Conservation (phyloP, 495 filamentous ascomycete species). For the Bacidia gigantensis region DNA sequence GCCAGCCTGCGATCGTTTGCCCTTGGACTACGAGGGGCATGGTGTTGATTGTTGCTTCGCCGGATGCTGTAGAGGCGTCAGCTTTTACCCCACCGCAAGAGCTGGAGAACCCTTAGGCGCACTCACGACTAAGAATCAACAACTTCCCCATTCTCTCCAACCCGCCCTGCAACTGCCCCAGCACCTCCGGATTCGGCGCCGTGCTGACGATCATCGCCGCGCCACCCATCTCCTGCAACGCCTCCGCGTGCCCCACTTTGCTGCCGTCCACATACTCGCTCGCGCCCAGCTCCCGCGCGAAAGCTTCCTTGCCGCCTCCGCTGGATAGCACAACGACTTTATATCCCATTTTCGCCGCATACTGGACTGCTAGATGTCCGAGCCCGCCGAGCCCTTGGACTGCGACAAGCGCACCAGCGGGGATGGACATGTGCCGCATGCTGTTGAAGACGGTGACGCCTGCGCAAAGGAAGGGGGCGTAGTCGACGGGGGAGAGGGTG, state of each 20-base stretch:
- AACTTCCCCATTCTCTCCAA: constrained; percentile 41
- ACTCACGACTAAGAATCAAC: constrained; percentile 37
- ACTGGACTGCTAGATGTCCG: constrained; percentile 54
- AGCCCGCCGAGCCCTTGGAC: constrained; percentile 52
- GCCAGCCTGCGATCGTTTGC: constrained; percentile 41
- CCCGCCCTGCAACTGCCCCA: constrained; percentile 37
- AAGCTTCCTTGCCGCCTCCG: constrained; percentile 39
- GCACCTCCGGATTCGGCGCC: constrained; percentile 39
- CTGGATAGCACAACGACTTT: constrained; percentile 44
- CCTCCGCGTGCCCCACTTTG: constrained; percentile 34
- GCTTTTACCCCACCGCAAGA: neutral
- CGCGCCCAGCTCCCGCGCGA: constrained; percentile 47
- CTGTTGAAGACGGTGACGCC: constrained; percentile 58
- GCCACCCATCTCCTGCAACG: constrained; percentile 43
- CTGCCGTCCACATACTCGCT: constrained; percentile 48
- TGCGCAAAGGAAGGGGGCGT: constrained; percentile 52
- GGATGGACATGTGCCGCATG: constrained; percentile 43
- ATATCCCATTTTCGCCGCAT: constrained; percentile 49
- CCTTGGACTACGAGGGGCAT: constrained; percentile 34
- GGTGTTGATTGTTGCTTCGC: constrained; percentile 39
- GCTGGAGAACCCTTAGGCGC: neutral
- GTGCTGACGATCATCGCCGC: constrained; percentile 48
- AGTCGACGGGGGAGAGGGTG: constrained; percentile 40
- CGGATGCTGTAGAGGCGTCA: constrained; percentile 26
- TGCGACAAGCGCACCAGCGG: constrained; percentile 41